These are phyloP conservation scores for Chaetoceros tenuissimus DNA, from an alignment of 108 stramenopile species.

Conservation along the genomic window DNA sequence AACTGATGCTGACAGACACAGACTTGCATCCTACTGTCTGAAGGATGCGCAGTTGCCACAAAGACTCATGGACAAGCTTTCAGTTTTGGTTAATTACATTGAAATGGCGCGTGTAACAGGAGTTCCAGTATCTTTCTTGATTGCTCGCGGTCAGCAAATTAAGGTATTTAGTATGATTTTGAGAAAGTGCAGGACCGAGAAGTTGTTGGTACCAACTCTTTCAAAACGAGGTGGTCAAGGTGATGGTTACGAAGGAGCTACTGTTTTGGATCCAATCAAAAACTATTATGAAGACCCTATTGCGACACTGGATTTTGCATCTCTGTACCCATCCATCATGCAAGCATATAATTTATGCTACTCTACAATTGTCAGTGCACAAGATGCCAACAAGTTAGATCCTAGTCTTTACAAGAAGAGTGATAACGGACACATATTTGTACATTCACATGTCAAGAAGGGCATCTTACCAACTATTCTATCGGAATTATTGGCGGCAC, in stretches of 20 bases:
- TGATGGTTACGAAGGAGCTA: conserved; percentile 94
- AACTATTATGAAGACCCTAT: conserved; percentile 97
- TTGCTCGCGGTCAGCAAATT: conserved; percentile 98
- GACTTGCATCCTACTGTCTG: conserved; percentile 97
- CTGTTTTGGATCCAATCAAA: conserved; percentile 97
- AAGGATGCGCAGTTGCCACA: conserved; percentile 97
- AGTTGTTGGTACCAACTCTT: conserved; percentile 91
- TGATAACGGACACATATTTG: conserved; percentile 90
- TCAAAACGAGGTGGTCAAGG: conserved; percentile 49
- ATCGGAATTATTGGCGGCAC: conserved; percentile 82
- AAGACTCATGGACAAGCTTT: conserved; percentile 95
- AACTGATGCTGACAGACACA: conserved; percentile 93
- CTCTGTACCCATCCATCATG: conserved; percentile 99
- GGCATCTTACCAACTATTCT: conserved; percentile 97
- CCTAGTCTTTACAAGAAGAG: conserved; percentile 77
- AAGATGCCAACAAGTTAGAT: conserved; percentile 60
- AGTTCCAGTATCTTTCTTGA: conserved; percentile 93
- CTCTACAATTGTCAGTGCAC: conserved; percentile 81
- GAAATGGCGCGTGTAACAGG: conserved; percentile 99
- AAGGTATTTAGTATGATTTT: conserved; percentile 98
- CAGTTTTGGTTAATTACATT: conserved; percentile 96
- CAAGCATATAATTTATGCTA: conserved; percentile 99
- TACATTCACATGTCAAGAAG: conserved; percentile 82
- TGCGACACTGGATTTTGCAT: conserved; percentile 99
- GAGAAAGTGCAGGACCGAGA: conserved; percentile 84